phyloP scores from a whole-genome alignment of 2,329 filamentous ascomycete species.

The Myriosclerotinia duriaeana region DNA sequence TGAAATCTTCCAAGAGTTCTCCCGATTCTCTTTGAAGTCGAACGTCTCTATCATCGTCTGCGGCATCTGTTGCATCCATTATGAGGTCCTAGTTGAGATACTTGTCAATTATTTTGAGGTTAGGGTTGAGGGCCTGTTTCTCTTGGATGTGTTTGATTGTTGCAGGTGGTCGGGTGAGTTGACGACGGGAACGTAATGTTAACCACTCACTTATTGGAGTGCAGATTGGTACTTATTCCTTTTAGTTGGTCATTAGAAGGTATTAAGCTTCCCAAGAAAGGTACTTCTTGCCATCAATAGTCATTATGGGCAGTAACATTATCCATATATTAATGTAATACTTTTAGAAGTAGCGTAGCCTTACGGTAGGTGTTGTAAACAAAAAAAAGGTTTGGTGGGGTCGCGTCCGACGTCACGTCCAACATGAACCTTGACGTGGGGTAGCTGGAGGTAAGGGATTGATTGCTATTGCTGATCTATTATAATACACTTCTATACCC shows the following conservation, averaged over 20 bases:
- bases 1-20: conserved; percentile 59
- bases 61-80: conserved; percentile 61
- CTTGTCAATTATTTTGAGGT: background rate
- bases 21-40: conserved; percentile 60
- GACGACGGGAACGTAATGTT: background rate
- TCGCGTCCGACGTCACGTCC: background rate
- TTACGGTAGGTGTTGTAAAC: background rate
- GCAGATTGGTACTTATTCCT: conserved; percentile 11
- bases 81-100: background rate
- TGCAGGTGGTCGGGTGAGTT: background rate
- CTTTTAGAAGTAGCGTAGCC: no score
- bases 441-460: no score
- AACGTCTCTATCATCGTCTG: conserved; percentile 60
- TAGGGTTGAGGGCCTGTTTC: background rate
- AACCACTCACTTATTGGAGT: background rate
- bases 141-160: background rate
- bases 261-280: background rate
- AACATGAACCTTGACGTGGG: background rate
- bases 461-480: no score
- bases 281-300: background rate
- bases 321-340: no score
- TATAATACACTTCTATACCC: no score
- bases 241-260: background rate
- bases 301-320: background rate
- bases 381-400: conserved; percentile 17